phyloP scores from a whole-genome alignment of 306 rosid species.

The Vicia villosa region DNA sequence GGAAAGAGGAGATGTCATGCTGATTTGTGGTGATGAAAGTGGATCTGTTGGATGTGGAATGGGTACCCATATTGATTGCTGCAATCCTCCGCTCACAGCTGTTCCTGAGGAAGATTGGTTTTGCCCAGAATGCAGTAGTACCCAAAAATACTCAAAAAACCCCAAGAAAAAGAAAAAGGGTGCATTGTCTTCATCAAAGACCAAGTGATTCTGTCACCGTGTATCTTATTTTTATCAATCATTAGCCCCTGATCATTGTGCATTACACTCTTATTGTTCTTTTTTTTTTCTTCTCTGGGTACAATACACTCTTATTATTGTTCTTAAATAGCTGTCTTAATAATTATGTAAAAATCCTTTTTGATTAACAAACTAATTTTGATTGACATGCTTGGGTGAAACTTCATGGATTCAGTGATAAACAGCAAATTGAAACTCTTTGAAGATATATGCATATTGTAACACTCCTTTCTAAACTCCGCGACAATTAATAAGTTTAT shows the following conservation, averaged over 20 bases:
- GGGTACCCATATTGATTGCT: conserved; percentile 86
- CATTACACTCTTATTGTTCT: background rate
- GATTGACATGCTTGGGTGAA: background rate
- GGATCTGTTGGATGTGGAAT: conserved; percentile 81
- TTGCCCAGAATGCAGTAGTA: conserved; percentile 60
- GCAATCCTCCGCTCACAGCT: conserved; percentile 70
- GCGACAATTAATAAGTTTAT: too few relatives aligned
- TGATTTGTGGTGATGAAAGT: conserved; percentile 83
- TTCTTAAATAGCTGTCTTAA: background rate
- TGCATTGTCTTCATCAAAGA: conserved; percentile 35
- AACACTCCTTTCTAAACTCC: too few relatives aligned
- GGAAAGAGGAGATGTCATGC: conserved; percentile 85
- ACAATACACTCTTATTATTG: background rate
- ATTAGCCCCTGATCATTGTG: background rate
- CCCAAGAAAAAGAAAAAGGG: conserved; percentile 56
- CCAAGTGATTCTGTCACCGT: conserved; percentile 28
- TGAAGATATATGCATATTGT: background rate
- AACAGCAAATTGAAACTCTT: background rate
- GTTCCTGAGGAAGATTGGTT: conserved; percentile 91
- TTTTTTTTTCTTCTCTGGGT: background rate
- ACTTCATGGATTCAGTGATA: background rate
- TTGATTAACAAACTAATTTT: conserved; percentile 3
- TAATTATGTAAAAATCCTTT: conserved; percentile 10
- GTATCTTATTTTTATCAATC: conserved; percentile 18
- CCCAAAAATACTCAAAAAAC: conserved; percentile 42